Base-by-base conservation (phyloP, 495 filamentous ascomycete genomes). In the Talaromyces proteolyticus region DNA sequence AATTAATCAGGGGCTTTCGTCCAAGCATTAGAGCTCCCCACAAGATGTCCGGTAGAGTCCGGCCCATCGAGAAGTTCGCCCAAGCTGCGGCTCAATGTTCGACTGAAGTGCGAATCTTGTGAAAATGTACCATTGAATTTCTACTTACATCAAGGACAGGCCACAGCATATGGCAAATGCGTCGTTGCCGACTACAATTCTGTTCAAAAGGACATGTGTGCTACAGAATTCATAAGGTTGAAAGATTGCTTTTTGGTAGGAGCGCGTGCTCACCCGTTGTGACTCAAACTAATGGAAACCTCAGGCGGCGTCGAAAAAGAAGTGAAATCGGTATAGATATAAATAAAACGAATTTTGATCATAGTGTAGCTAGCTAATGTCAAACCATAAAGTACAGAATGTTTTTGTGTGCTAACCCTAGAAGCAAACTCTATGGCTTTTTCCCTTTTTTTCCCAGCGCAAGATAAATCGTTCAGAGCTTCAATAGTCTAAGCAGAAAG, bases 1-100 rank as follows among this genome's bases (percentile, higher is more conserved):
- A n/a, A n/a, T n/a, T n/a, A n/a, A n/a, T n/a, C n/a, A n/a, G n/a
- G n/a, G n/a, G n/a, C n/a, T n/a, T 14, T 36, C 42, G 5, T n/a
- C 42, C 21, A 45, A 29, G 6, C 8, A 22, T 42, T 36, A 18
- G 20, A 49, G 21, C 29, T 8, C 10, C 18, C 18, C 16, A 23
- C 29, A 58, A 53, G 36, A 75, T 73, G 68, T 62, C 65, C 17
- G 53, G 57, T 18, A 62, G 55, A 54, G 68, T 61, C 37, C 62
- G 93, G 36, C 93, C 92, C 6, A 90, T 99, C 57, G 88, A 96
- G 60, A 91, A 85, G 54, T 86, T 99, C 57, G 92, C 91, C 1
- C 75, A 82, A 45, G 87, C 91, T 2, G 85, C 85, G 8, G 86
- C 84, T 2, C 86, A 89, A 65, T 99, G 93, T 72, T 81, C 88